A percentile compares a stretch with the other conserved stretches of the same genome.
Evolutionary conservation across 352 stramenopile species (phyloP).

Genomic region (Phytophthora cryptogea): DNA sequence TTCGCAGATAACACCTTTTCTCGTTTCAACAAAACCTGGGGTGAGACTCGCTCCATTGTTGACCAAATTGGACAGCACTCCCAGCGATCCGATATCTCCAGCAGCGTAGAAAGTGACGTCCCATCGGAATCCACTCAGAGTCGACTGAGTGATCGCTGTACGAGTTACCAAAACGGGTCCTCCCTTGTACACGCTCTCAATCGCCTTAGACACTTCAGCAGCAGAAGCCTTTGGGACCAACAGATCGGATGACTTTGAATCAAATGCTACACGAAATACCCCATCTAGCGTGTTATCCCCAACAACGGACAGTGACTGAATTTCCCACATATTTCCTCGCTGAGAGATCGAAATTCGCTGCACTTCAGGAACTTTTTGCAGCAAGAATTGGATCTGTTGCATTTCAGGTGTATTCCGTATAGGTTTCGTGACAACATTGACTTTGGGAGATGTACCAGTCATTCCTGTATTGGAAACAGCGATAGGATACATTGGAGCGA

Average conservation of each 20-base stretch:
- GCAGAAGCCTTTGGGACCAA: neutral
- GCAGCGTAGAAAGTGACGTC: constrained; percentile 39
- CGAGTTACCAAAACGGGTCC: neutral
- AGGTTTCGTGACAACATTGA: neutral
- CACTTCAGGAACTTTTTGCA: constrained; percentile 27
- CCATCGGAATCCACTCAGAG: constrained; percentile 29
- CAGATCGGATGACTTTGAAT: neutral
- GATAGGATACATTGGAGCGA: neutral
- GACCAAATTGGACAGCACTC: constrained; percentile 27
- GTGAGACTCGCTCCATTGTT: neutral
- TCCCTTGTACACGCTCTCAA: neutral
- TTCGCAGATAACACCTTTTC: neutral
- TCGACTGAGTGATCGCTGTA: constrained; percentile 10
- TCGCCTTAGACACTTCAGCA: neutral
- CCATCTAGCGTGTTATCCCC: neutral
- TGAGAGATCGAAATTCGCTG: constrained; percentile 30
- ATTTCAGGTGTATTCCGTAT: constrained; percentile 13
- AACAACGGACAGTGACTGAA: constrained; percentile 28
- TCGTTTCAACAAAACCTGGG: neutral
- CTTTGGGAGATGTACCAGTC: neutral
- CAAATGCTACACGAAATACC: constrained; percentile 7
- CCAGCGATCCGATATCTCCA: constrained; percentile 24
- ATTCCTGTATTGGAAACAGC: neutral
- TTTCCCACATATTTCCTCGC: constrained; percentile 31
- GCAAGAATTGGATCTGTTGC: constrained; percentile 28